A percentile compares a stretch with the other conserved stretches of the same genome.
phyloP scores from a whole-genome alignment of 2,329 filamentous ascomycete species.

The Dryadomyces quercivorus region DNA sequence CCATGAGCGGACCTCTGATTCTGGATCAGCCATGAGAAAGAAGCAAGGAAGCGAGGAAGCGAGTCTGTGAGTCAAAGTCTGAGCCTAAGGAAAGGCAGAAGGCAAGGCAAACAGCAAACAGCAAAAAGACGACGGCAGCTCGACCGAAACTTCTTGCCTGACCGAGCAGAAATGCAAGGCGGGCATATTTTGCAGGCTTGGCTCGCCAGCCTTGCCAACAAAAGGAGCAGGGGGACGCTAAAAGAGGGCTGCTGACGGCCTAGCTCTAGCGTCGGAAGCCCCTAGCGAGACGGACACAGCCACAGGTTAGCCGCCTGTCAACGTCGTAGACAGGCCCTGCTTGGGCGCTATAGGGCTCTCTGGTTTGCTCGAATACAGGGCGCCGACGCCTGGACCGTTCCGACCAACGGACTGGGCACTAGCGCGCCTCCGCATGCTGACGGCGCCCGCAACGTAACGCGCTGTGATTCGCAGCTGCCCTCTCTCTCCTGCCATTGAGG shows the following conservation, averaged over 20 bases:
- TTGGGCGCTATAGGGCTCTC: too few species aligned
- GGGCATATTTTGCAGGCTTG: too few species aligned
- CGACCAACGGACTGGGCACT: not conserved
- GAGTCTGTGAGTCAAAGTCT: not conserved
- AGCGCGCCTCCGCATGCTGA: constrained; percentile 1
- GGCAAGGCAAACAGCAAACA: too few species aligned
- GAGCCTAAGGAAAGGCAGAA: not conserved
- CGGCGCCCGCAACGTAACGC: not conserved
- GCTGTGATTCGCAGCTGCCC: not conserved
- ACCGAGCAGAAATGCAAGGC: too few species aligned
- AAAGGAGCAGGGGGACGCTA: too few species aligned
- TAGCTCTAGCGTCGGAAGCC: too few species aligned
- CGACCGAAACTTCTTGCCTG: too few species aligned
- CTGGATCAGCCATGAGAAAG: constrained; percentile 24
- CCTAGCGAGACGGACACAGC: too few species aligned
- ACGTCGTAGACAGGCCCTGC: too few species aligned
- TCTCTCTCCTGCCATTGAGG: not conserved
- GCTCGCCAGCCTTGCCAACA: too few species aligned
- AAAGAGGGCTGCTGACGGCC: too few species aligned
- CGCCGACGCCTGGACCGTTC: not conserved
- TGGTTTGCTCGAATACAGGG: not conserved
- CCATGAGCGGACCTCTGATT: constrained; percentile 54
- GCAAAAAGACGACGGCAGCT: not conserved
- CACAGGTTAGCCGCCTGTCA: too few species aligned
- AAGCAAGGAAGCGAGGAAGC: not conserved